Evolutionary conservation across 345 rosid species (phyloP).

Genomic region (Lepidium aucheri): DNA sequence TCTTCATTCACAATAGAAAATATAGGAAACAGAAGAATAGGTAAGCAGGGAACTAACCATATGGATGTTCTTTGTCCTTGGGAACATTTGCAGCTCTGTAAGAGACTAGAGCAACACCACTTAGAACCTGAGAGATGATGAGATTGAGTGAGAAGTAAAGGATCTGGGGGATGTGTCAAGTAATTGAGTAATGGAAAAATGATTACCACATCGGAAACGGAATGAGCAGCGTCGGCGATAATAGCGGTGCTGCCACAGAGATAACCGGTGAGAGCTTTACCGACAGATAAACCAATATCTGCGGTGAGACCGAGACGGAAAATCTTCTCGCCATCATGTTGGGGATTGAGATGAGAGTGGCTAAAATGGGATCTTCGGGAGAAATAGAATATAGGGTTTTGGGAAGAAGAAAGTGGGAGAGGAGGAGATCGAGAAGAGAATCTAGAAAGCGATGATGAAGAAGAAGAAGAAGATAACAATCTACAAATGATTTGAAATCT

Average conservation of each 20-base stretch:
- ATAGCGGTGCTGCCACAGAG: conserved; percentile 34
- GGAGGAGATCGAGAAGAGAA: conserved; percentile 4
- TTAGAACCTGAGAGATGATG: conserved; percentile 56
- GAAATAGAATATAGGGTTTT: conserved; percentile 24
- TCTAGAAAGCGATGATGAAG: conserved; percentile 25
- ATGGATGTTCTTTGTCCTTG: conserved; percentile 87
- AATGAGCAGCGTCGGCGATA: conserved; percentile 37
- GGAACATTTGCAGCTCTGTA: conserved; percentile 85
- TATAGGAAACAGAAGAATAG: neutral
- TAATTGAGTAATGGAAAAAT: neutral
- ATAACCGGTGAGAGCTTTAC: conserved; percentile 30
- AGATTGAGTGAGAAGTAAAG: too few species aligned
- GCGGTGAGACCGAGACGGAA: conserved; percentile 67
- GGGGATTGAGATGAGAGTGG: conserved; percentile 37
- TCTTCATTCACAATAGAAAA: too few species aligned
- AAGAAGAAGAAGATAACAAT: conserved; percentile 21
- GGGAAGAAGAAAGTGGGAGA: conserved; percentile 17
- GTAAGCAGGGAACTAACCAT: conserved; percentile 36
- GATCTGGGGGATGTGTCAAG: too few species aligned
- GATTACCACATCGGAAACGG: conserved; percentile 33
- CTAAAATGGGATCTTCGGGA: conserved; percentile 69
- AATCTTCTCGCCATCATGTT: conserved; percentile 52
- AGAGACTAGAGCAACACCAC: conserved; percentile 76
- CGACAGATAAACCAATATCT: conserved; percentile 26
- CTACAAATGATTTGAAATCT: conserved; percentile 36